These are phyloP conservation scores for Zygotorulaspora florentina DNA, from an alignment of 805 yeast species.

Conservation along the genomic window DNA sequence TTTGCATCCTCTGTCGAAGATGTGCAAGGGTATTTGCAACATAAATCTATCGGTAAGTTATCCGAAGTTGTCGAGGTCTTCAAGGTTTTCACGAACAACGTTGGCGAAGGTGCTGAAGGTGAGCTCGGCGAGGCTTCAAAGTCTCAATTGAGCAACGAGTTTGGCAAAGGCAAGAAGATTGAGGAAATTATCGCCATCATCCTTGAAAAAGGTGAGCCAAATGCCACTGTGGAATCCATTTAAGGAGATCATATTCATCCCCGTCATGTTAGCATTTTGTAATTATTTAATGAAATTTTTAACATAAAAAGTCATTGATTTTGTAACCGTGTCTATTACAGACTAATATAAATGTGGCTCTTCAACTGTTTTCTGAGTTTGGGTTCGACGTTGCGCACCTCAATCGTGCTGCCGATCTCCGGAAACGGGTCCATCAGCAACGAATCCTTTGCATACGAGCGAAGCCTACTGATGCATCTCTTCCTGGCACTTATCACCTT, in stretches of 20 bases:
- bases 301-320: not conserved
- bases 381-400: slow-evolving; percentile 2
- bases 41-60: slow-evolving; percentile 41
- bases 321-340: not conserved
- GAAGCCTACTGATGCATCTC: slow-evolving; percentile 2
- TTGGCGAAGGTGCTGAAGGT: slow-evolving; percentile 68
- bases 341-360: slow-evolving; percentile 2
- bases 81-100: slow-evolving; percentile 57
- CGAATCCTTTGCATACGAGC: slow-evolving; percentile 5
- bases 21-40: slow-evolving; percentile 37
- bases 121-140: slow-evolving; percentile 67
- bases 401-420: slow-evolving; percentile 1
- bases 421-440: slow-evolving; percentile 3
- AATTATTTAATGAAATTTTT: slow-evolving; percentile 1
- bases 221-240: slow-evolving; percentile 29
- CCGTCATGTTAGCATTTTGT: not conserved
- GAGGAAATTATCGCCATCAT: slow-evolving; percentile 61
- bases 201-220: slow-evolving; percentile 54
- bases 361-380: slow-evolving; percentile 1
- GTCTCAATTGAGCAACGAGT: slow-evolving; percentile 59
- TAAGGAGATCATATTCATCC: not conserved
- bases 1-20: slow-evolving; percentile 55
- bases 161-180: slow-evolving; percentile 48
- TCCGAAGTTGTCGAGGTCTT: slow-evolving; percentile 61
- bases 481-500: slow-evolving; percentile 5